Percentiles rank a stretch among this genome's conserved stretches.
Evolutionary conservation across 768 basidiomycete species (phyloP).

Genomic region (Tulasnella sp.): DNA sequence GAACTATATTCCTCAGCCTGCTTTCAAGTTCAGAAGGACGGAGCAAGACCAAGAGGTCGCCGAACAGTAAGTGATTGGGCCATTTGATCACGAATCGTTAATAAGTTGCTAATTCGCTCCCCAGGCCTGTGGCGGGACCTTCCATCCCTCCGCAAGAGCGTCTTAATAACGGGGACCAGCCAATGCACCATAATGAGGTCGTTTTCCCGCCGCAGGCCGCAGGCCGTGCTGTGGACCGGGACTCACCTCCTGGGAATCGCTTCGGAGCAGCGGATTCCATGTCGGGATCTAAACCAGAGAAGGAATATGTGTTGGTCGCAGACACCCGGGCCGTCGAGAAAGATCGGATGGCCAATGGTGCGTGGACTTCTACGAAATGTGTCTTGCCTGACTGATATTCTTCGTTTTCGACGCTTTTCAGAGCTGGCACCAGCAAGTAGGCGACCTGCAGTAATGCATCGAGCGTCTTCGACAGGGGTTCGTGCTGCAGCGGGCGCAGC

Average conservation of each 20-base stretch:
- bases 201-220: no score
- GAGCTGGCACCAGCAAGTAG: background rate
- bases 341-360: slow-evolving; percentile 83
- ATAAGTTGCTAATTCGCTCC: background rate
- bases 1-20: slow-evolving; percentile 9
- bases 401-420: slow-evolving; percentile 16
- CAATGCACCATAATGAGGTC: no score
- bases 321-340: slow-evolving; percentile 87
- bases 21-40: slow-evolving; percentile 12
- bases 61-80: background rate
- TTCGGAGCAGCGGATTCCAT: slow-evolving; percentile 6
- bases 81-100: background rate
- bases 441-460: background rate
- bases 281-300: slow-evolving; percentile 12
- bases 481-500: slow-evolving; percentile 4
- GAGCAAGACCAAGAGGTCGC: background rate
- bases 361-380: no score
- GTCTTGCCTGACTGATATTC: no score
- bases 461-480: background rate
- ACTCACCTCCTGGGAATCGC: slow-evolving; percentile 9
- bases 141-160: slow-evolving; percentile 16
- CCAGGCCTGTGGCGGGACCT: background rate
- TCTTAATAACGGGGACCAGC: background rate
- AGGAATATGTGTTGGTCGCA: slow-evolving; percentile 88
- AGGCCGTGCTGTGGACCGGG: background rate